Base-by-base conservation (phyloP, 2,329 filamentous ascomycete species). In the Neobulgaria alba region DNA sequence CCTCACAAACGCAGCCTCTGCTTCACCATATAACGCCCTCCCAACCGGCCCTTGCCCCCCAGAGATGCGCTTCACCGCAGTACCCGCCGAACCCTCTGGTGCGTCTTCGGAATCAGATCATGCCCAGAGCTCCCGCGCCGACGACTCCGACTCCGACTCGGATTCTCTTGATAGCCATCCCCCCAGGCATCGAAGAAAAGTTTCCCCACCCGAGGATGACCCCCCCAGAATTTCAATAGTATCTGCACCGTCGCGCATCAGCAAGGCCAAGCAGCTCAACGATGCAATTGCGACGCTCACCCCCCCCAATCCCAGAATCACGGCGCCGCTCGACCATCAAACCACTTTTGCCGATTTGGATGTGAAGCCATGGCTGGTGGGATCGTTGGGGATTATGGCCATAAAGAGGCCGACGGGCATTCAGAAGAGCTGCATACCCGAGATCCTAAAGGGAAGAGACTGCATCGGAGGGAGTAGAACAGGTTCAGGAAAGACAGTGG, bases 401-500 rank as follows among this genome's bases (percentile, higher is more conserved):
- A 95, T 98, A 59, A 85, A 77, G 57, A 73, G 82, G 42, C 92
- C 92, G 0, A 98, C 92, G 0, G 82, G 83, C 12, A 96, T 98
- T 68, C 92, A 98, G 56, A 86, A 84, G 56, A 82, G 79, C 38
- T 94, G 86, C 59, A 96, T 98, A 56, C 89, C 90, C 1, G 84
- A 92, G 60, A 95, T 96, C 45, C 63, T 98, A 23, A 82, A 86
- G 53, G 92, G 92, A 4, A 75, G 85, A 54, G 89, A 98, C 64
- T 95, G 88, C 59, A 95, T 98, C 54, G 92, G 92, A 58, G 89
- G 89, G 29, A 94, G 86, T 58, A 75, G 88, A 48, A 98, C 92
- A 0, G 92, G 92, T 69, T 95, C 90, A 10, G 92, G 92, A 65
- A 98, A 98, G 68, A 98, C 92, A 3, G 81, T 96, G 32, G 89